Percentiles rank a stretch among this genome's conserved stretches.
Evolutionary conservation across 2,329 filamentous ascomycete species (phyloP).

Genomic region (Neobulgaria alba): DNA sequence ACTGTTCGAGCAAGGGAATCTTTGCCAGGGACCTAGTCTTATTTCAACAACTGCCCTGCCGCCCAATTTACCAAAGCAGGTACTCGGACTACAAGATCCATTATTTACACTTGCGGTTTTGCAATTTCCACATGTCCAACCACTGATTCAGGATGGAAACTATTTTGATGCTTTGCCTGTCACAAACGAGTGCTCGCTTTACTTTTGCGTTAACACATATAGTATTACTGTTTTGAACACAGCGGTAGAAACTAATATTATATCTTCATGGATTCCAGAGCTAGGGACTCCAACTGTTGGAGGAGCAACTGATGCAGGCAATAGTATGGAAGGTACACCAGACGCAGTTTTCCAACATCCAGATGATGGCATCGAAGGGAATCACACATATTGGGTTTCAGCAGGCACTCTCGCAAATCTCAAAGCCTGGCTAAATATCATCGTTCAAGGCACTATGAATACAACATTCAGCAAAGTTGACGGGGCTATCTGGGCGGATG

Average conservation of each 20-base stretch:
- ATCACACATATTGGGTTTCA: conserved; percentile 3
- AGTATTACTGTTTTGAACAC: conserved; percentile 3
- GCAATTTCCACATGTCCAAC: no score
- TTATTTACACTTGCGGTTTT: no score
- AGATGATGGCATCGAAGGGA: not conserved
- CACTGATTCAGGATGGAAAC: no score
- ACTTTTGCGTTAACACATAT: conserved; percentile 9
- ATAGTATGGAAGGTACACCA: conserved; percentile 4
- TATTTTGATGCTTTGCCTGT: no score
- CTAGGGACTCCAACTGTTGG: conserved; percentile 6
- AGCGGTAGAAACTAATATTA: not conserved
- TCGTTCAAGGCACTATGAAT: conserved; percentile 4
- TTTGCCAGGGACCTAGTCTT: no score
- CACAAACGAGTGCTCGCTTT: conserved; percentile 4
- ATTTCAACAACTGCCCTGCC: no score
- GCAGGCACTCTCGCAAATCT: conserved; percentile 4
- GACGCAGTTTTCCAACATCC: conserved; percentile 2
- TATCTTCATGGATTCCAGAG: conserved; percentile 3
- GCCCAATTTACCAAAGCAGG: no score
- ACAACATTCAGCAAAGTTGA: conserved; percentile 6
- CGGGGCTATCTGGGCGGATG: conserved; percentile 2
- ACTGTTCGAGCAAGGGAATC: no score
- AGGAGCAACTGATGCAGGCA: not conserved
- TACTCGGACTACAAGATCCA: no score
- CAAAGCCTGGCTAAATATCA: conserved; percentile 5